Percentiles rank a stretch among this genome's conserved stretches.
Evolutionary conservation across 352 stramenopile genomes (phyloP).

Genomic region (Globisporangium viniferum): DNA sequence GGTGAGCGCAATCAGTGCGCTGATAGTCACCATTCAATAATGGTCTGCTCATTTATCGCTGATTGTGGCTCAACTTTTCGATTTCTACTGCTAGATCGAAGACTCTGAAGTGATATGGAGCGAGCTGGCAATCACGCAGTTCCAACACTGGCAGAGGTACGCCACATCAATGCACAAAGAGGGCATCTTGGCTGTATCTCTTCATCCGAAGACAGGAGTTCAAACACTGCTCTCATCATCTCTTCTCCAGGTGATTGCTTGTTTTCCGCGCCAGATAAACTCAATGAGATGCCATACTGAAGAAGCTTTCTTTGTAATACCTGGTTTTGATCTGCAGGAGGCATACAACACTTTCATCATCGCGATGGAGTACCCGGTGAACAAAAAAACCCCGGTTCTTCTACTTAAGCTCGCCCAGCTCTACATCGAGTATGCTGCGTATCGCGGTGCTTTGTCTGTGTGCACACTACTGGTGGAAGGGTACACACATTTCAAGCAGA

Average conservation of each 20-base stretch:
- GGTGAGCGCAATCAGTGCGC: conserved; percentile 18
- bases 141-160: conserved; percentile 51
- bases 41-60: not conserved
- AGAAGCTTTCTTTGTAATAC: not conserved
- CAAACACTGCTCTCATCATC: conserved; percentile 11
- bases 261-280: not conserved
- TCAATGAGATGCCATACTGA: not conserved
- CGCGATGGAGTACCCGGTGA: conserved; percentile 70
- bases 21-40: not conserved
- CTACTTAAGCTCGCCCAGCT: conserved; percentile 55
- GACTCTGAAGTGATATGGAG: conserved; percentile 57
- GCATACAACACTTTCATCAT: conserved; percentile 78
- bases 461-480: conserved; percentile 69
- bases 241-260: conserved; percentile 6
- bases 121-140: conserved; percentile 58
- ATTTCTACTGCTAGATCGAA: conserved; percentile 33
- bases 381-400: conserved; percentile 57
- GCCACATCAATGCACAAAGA: conserved; percentile 39
- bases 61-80: not conserved
- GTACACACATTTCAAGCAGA: conserved; percentile 30
- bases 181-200: conserved; percentile 18
- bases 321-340: conserved; percentile 23
- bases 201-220: conserved; percentile 7
- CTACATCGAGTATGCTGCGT: conserved; percentile 67
- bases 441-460: conserved; percentile 55